These are phyloP conservation scores for Apostasia ramifera DNA, from an alignment of 106 monocot genomes.

Conservation along the genomic window DNA sequence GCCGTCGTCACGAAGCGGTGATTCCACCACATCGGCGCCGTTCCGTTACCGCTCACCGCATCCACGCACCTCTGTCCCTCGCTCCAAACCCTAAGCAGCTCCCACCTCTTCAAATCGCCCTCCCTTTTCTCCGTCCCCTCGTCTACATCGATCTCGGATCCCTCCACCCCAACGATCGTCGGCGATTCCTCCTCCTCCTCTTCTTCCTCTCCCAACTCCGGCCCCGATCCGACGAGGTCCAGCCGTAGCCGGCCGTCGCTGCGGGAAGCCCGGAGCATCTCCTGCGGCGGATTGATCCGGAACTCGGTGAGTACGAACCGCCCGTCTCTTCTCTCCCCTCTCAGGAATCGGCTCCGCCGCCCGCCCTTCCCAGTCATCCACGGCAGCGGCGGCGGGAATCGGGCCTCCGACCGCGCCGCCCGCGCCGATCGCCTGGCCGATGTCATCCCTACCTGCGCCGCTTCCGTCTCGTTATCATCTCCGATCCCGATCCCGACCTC, in stretches of 20 bases:
- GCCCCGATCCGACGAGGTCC: constrained; percentile 12
- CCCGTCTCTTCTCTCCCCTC: constrained; percentile 27
- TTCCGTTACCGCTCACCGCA: constrained; percentile 9
- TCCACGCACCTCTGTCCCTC: constrained; percentile 9
- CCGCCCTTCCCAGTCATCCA: constrained; percentile 15
- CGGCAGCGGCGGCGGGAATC: constrained; percentile 37
- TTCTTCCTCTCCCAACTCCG: not conserved
- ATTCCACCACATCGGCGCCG: constrained; percentile 13
- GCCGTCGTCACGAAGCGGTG: constrained; percentile 17
- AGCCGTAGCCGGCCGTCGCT: constrained; percentile 36
- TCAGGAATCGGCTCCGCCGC: constrained; percentile 25
- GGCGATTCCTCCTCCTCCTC: not conserved
- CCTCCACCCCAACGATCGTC: not conserved
- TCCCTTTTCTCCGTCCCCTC: not conserved
- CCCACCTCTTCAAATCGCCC: constrained; percentile 1
- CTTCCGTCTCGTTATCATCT: not conserved
- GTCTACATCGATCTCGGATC: not conserved
- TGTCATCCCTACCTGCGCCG: not conserved
- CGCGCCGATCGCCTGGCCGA: not conserved
- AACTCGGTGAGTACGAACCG: constrained; percentile 31
- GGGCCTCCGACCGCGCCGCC: too few relatives aligned
- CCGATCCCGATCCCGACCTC: constrained; percentile 2
- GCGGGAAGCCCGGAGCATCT: constrained; percentile 46
- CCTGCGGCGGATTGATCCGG: constrained; percentile 33
- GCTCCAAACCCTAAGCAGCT: not conserved